Conservation (phyloP, 352 stramenopile genomes). For the Phytophthora quininea region DNA sequence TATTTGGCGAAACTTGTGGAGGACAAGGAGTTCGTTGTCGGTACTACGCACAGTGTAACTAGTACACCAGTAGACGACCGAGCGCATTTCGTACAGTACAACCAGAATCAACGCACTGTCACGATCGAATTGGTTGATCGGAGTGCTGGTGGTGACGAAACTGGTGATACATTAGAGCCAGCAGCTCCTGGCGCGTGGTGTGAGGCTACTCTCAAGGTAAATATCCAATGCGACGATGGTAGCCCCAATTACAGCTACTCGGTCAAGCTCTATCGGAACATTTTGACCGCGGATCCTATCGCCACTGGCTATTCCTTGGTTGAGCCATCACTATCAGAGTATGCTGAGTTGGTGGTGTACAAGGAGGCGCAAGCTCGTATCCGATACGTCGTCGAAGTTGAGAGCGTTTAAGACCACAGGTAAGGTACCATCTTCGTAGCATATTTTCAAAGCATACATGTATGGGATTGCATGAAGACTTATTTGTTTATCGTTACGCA, state of each 20-base stretch:
- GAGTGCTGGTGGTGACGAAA: conserved; percentile 7
- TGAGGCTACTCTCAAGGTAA: conserved; percentile 35
- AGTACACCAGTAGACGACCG: conserved; percentile 34
- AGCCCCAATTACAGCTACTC: conserved; percentile 36
- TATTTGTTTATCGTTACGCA: conserved; percentile 6
- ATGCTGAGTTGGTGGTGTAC: conserved; percentile 82
- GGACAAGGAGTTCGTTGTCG: conserved; percentile 44
- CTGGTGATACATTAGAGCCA: background rate
- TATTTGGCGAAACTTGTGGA: conserved; percentile 47
- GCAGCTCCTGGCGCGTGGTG: conserved; percentile 28
- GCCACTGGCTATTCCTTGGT: conserved; percentile 22
- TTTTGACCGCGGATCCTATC: conserved; percentile 23
- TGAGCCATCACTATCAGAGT: conserved; percentile 27
- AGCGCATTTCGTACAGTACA: conserved; percentile 38
- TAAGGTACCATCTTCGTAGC: no score
- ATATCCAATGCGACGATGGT: conserved; percentile 17
- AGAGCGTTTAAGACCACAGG: conserved; percentile 22
- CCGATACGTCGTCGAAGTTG: conserved; percentile 80
- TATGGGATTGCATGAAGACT: background rate
- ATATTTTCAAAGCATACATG: background rate
- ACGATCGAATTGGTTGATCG: conserved; percentile 54
- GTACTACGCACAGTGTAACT: conserved; percentile 43
- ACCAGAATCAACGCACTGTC: conserved; percentile 33
- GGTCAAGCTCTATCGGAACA: conserved; percentile 64
- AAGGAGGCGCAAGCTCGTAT: conserved; percentile 74